phyloP scores from a whole-genome alignment of 441 rosid species.

The Corymbia calophylla region DNA sequence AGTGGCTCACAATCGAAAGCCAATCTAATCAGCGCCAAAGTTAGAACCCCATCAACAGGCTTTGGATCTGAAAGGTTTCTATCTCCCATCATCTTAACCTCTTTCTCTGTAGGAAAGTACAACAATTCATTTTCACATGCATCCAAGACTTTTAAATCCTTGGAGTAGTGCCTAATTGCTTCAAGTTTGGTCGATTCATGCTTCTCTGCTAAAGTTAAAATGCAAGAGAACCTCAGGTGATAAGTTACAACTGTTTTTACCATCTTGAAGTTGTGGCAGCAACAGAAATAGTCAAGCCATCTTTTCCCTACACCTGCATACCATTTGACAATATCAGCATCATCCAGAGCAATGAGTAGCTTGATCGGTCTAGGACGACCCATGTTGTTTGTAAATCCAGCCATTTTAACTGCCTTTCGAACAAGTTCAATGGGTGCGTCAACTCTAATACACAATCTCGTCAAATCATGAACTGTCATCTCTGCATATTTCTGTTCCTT shows the following conservation, averaged over 20 bases:
- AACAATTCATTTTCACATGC: conserved; percentile 40
- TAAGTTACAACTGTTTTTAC: conserved; percentile 72
- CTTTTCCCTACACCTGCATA: conserved; percentile 80
- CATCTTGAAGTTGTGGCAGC: conserved; percentile 81
- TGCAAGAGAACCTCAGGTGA: conserved; percentile 86
- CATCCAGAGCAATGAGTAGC: conserved; percentile 59
- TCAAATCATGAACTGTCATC: conserved; percentile 62
- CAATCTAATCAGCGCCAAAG: conserved; percentile 60
- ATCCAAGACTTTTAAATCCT: conserved; percentile 58
- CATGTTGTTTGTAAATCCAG: conserved; percentile 78
- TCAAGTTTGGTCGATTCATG: conserved; percentile 85
- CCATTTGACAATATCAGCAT: conserved; percentile 87
- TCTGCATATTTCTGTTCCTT: conserved; percentile 59
- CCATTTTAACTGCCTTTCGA: conserved; percentile 71
- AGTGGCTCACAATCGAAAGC: conserved; percentile 46
- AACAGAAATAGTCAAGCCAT: conserved; percentile 91
- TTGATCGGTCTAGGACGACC: conserved; percentile 88
- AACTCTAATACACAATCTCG: conserved; percentile 67
- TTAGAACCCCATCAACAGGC: conserved; percentile 75
- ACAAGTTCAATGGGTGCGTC: conserved; percentile 73
- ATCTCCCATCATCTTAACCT: conserved; percentile 91
- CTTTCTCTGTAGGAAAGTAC: conserved; percentile 70
- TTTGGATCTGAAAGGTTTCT: conserved; percentile 64
- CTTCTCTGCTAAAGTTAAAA: conserved; percentile 81
- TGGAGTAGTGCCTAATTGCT: conserved; percentile 68